These are phyloP conservation scores for Tothia fuscella DNA, from an alignment of 2,329 filamentous ascomycete species.

Conservation along the genomic window DNA sequence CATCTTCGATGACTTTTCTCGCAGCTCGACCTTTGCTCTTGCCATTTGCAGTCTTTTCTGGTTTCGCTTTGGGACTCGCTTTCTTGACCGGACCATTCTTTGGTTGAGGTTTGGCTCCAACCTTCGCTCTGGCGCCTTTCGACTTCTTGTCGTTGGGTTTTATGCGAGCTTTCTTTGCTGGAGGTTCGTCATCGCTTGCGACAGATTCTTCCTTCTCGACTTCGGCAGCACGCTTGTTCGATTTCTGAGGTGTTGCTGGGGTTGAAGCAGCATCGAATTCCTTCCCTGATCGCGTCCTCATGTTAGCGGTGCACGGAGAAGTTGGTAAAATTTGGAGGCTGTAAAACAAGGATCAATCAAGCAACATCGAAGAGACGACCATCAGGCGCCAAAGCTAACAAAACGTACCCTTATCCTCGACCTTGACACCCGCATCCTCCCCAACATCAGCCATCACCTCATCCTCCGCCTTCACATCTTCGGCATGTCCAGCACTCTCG, in stretches of 20 bases:
- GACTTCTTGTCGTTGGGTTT: background rate
- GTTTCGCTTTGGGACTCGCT: slow-evolving; percentile 2
- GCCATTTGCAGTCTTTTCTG: background rate
- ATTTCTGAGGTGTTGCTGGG: background rate
- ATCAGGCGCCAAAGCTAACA: no score
- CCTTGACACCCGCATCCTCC: background rate
- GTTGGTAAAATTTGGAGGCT: no score
- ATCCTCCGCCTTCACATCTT: background rate
- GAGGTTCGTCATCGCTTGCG: background rate
- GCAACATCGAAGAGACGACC: no score
- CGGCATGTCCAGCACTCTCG: background rate
- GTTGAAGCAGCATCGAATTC: no score
- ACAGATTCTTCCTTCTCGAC: background rate
- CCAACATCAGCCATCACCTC: background rate
- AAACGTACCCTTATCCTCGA: background rate
- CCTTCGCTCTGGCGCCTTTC: no score
- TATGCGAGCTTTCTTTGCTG: slow-evolving; percentile 11
- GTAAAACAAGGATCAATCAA: no score
- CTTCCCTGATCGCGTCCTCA: no score
- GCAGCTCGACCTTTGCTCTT: background rate
- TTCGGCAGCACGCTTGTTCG: slow-evolving; percentile 1
- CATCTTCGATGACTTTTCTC: slow-evolving; percentile 11
- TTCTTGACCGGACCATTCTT: slow-evolving; percentile 10
- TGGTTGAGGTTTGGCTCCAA: slow-evolving; percentile 15
- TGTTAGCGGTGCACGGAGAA: no score